Conservation (phyloP, 129 eudicot species). For the Scalesia atractyloides region DNA sequence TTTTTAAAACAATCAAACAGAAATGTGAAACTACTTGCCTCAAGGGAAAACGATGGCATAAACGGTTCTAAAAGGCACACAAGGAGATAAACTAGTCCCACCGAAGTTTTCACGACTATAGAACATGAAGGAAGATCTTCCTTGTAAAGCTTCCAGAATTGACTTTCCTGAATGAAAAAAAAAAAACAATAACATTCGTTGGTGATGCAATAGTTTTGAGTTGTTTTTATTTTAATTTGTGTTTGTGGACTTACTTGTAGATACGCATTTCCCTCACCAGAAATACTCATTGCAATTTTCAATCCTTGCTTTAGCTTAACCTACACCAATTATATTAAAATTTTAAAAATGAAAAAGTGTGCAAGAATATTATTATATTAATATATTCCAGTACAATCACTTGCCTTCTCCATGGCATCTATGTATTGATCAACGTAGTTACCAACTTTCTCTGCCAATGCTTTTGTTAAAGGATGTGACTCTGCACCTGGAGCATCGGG, state of each 20-base stretch:
- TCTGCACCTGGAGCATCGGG: slow-evolving; percentile 83
- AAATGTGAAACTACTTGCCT: slow-evolving; percentile 49
- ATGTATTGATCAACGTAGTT: slow-evolving; percentile 70
- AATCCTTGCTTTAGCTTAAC: slow-evolving; percentile 92
- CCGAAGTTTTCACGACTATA: slow-evolving; percentile 81
- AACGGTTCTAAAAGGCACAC: slow-evolving; percentile 89
- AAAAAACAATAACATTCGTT: neutral
- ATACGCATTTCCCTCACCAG: slow-evolving; percentile 92
- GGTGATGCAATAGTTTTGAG: neutral
- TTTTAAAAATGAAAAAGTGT: slow-evolving; percentile 12
- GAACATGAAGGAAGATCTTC: slow-evolving; percentile 79
- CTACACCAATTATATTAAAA: slow-evolving; percentile 36
- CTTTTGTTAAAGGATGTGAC: slow-evolving; percentile 60
- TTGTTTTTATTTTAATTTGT: neutral
- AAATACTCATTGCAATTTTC: slow-evolving; percentile 74
- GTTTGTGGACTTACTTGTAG: slow-evolving; percentile 56
- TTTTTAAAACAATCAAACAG: neutral
- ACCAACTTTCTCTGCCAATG: slow-evolving; percentile 73
- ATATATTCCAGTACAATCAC: slow-evolving; percentile 16
- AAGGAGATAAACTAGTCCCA: slow-evolving; percentile 86
- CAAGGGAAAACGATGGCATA: slow-evolving; percentile 91
- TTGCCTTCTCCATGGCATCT: slow-evolving; percentile 94
- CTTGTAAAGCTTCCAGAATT: slow-evolving; percentile 97
- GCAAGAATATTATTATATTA: neutral
- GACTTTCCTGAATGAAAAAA: slow-evolving; percentile 60